These are phyloP conservation scores for Mycena olivaceomarginata DNA, from an alignment of 768 basidiomycete genomes.

Conservation along the genomic window DNA sequence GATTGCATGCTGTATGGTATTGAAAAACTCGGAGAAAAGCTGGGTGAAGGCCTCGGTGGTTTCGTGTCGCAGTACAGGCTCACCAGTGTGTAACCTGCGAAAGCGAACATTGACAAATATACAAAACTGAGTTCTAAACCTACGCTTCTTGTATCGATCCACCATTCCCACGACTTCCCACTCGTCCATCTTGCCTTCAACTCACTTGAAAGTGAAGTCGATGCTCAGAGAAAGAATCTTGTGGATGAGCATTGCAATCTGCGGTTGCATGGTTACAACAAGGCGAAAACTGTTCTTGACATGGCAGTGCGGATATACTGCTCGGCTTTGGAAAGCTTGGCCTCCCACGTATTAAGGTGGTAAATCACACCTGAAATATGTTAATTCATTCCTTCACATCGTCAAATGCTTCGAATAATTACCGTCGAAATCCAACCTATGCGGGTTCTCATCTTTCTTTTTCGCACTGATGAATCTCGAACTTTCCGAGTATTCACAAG, in stretches of 20 bases:
- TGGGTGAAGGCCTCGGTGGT: conserved; percentile 30
- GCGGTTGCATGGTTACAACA: conserved; percentile 32
- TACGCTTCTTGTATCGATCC: conserved; percentile 30
- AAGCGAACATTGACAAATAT: conserved; percentile 41
- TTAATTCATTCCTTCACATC: no score
- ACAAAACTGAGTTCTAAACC: conserved; percentile 2
- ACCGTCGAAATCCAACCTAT: conserved; percentile 6
- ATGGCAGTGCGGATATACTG: conserved; percentile 36
- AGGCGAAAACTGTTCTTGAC: conserved; percentile 18
- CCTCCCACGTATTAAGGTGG: background rate
- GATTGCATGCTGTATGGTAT: conserved; percentile 31
- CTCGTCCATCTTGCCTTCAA: conserved; percentile 42
- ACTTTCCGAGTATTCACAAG: background rate
- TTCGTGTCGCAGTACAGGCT: background rate
- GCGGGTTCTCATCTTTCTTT: conserved; percentile 15
- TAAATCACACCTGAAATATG: background rate
- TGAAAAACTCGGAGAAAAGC: conserved; percentile 40
- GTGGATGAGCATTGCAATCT: conserved; percentile 37
- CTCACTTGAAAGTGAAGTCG: conserved; percentile 48
- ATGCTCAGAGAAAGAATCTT: conserved; percentile 30
- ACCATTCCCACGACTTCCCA: conserved; percentile 42
- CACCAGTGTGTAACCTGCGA: background rate
- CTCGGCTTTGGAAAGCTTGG: background rate
- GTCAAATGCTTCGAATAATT: no score
- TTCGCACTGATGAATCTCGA: background rate